Evolutionary conservation across 208 protist genomes (phyloP), one percentile per base, ranked within the genome.

Genomic region (Phytomonas francai): DNA sequence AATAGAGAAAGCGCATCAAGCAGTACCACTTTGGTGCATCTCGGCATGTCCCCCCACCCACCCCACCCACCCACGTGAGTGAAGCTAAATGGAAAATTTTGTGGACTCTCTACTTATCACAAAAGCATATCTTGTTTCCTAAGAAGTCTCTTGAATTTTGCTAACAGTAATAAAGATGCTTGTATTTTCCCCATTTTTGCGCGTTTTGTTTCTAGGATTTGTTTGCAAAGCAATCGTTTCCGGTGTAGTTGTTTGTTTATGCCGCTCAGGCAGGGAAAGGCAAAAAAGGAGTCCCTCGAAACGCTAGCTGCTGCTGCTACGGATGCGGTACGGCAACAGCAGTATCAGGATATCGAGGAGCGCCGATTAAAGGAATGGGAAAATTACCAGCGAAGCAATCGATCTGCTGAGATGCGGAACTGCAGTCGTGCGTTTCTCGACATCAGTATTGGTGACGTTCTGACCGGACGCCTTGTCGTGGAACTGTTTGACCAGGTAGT

Each of bases 281-380:
- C 30, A 16, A 54, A 59, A 28, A 30, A 60, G n/a, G 75, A 83
- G 66, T 8, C 31, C 36, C 66, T 66, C 7, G 70, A 64, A 28
- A 67, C 71, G 12, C 68, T 27, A 42, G 45, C 45, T 25, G 32
- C 49, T 7, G 34, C 33, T 22, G 62, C 30, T 29, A 56, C 77
- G 0, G 59, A 70, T 28, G 72, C 49, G 11, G 62, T 69, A 32
- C 59, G 56, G 19, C 73, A 83, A n/a, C 73, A 77, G 66, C 56
- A 74, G 30, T 89, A 83, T 61, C 73, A 78, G 45, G 84, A 93
- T 69, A 85, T 91, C 31, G 87, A 91, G 59, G 84, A 93, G 76
- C 80, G 90, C 0, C 85, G 90, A 1, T 58, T 90, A 28, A 95
- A 93, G 73, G 87, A 95, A 68, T 93, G 87, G 86, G 87, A 91